A percentile compares a stretch with the other conserved stretches of the same genome.
These are phyloP conservation scores for Talaromyces marneffei DNA, from an alignment of 2,329 filamentous ascomycete species.

Conservation along the genomic window DNA sequence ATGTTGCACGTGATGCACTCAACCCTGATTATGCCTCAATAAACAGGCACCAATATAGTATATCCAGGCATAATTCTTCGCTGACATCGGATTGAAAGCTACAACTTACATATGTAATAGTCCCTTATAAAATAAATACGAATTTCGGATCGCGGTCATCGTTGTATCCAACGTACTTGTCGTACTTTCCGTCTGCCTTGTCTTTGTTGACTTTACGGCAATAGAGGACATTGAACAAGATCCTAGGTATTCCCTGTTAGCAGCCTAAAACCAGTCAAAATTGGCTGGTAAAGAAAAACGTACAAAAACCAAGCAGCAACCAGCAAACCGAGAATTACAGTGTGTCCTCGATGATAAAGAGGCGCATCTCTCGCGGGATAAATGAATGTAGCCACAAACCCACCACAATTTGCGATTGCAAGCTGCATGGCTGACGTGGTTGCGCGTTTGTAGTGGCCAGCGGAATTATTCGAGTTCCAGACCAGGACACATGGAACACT, in stretches of 20 bases:
- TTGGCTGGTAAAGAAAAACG: no score
- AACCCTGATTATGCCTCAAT: not conserved
- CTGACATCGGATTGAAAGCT: no score
- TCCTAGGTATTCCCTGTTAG: no score
- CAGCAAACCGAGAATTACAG: constrained; percentile 54
- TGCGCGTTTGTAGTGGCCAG: constrained; percentile 64
- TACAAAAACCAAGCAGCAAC: constrained; percentile 60
- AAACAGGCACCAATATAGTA: not conserved
- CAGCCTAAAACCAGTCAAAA: no score
- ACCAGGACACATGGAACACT: constrained; percentile 59
- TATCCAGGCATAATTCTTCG: no score
- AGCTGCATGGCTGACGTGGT: constrained; percentile 62
- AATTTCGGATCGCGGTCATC: constrained; percentile 62
- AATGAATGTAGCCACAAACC: constrained; percentile 61
- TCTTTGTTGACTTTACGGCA: constrained; percentile 60
- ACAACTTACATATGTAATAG: no score
- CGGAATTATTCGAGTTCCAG: constrained; percentile 64
- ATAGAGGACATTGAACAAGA: constrained; percentile 56
- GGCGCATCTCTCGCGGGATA: constrained; percentile 55
- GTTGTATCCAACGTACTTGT: constrained; percentile 50
- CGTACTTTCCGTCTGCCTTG: constrained; percentile 56
- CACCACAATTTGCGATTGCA: constrained; percentile 61
- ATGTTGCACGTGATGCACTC: not conserved
- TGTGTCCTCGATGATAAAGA: constrained; percentile 57
- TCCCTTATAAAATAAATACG: constrained; percentile 52